Evolutionary conservation across 2,329 filamentous ascomycete species (phyloP).

Genomic region (Juglanconis sp.): DNA sequence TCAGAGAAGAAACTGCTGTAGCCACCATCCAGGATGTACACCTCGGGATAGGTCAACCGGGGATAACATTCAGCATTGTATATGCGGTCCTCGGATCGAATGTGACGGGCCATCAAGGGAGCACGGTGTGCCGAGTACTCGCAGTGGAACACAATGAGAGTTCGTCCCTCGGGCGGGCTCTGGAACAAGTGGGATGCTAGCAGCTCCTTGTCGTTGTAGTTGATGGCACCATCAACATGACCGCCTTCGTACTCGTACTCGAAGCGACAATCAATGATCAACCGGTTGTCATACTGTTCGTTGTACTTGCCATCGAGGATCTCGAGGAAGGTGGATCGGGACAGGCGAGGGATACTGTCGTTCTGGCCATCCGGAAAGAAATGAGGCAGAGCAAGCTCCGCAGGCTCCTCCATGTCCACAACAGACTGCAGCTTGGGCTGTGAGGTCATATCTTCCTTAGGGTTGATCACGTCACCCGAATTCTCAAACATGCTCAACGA

Average conservation of each 20-base stretch:
- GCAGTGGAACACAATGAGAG: constrained; percentile 90
- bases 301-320: constrained; percentile 83
- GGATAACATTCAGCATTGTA: constrained; percentile 86
- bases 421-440: constrained; percentile 65
- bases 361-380: constrained; percentile 76
- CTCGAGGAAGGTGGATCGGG: constrained; percentile 75
- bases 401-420: constrained; percentile 77
- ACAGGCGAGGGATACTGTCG: constrained; percentile 86
- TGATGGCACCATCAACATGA: constrained; percentile 89
- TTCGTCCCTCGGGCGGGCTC: constrained; percentile 57
- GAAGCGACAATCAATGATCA: constrained; percentile 94
- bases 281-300: constrained; percentile 71
- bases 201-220: constrained; percentile 94
- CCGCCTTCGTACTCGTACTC: constrained; percentile 98
- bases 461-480: constrained; percentile 81
- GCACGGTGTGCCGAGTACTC: constrained; percentile 97
- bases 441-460: constrained; percentile 60
- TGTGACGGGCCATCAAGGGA: constrained; percentile 91
- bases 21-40: constrained; percentile 94
- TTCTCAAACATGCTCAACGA: constrained; percentile 98
- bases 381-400: constrained; percentile 75
- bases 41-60: constrained; percentile 86
- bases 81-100: constrained; percentile 83
- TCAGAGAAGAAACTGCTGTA: constrained; percentile 90
- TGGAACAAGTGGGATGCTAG: constrained; percentile 77